Conservation (phyloP, 768 basidiomycete species). For the Tricholoma flavovirens region DNA sequence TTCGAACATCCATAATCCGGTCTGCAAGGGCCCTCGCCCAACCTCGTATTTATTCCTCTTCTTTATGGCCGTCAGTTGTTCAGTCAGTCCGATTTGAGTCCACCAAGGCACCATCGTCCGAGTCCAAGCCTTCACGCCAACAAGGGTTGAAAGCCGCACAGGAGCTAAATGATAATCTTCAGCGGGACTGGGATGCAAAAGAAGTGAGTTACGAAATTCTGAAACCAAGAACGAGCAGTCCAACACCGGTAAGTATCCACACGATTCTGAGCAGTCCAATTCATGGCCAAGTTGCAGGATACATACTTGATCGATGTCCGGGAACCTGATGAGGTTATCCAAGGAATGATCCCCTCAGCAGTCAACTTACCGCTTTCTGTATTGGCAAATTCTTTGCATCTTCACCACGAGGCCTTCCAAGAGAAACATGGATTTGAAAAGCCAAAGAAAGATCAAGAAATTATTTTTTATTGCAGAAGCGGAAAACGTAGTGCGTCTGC, state of each 20-base stretch:
- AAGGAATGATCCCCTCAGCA: conserved; percentile 89
- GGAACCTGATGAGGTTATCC: conserved; percentile 85
- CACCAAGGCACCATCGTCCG: conserved; percentile 12
- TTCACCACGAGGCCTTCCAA: conserved; percentile 51
- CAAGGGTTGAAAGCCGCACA: conserved; percentile 27
- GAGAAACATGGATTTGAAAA: conserved; percentile 69
- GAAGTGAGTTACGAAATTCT: conserved; percentile 75
- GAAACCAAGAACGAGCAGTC: conserved; percentile 72
- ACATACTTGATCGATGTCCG: conserved; percentile 85
- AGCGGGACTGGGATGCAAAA: conserved; percentile 73
- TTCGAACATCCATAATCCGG: conserved; percentile 22
- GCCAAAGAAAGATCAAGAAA: conserved; percentile 61
- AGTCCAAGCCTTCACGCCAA: conserved; percentile 26
- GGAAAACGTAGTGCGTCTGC: conserved; percentile 81
- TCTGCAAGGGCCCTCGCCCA: conserved; percentile 16
- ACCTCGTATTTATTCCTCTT: conserved; percentile 7
- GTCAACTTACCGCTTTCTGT: conserved; percentile 84
- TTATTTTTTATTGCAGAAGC: conserved; percentile 89
- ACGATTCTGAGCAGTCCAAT: conserved; percentile 2
- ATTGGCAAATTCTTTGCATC: conserved; percentile 61
- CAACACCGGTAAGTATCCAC: conserved; percentile 48
- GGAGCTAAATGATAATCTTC: conserved; percentile 36
- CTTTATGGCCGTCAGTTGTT: conserved; percentile 7
- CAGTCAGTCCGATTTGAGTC: conserved; percentile 15
- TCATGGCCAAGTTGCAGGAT: conserved; percentile 37